Conservation (phyloP, 2,329 filamentous ascomycete species). For the Penicillium sp. region DNA sequence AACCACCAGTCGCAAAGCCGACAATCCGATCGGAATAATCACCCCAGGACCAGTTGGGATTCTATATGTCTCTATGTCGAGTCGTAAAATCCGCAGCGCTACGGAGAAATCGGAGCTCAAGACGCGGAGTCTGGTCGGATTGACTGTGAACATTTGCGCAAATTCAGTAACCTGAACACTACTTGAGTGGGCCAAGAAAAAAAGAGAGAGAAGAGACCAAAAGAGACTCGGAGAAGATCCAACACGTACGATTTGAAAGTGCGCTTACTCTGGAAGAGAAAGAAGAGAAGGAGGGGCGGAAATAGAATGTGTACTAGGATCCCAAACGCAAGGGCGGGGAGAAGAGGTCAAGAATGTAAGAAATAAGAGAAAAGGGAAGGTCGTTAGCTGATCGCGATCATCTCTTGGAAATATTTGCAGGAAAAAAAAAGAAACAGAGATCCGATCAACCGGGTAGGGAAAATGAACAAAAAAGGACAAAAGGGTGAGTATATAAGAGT, state of each 20-base stretch:
- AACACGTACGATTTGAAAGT: conserved; percentile 11
- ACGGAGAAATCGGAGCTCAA: conserved; percentile 16
- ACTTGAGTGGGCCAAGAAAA: conserved; percentile 5
- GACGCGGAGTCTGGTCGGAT: conserved; percentile 15
- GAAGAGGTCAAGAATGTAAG: conserved; percentile 7
- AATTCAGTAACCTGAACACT: conserved; percentile 6
- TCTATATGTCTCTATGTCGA: conserved; percentile 14
- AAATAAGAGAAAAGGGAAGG: conserved; percentile 13
- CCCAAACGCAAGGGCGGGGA: conserved; percentile 19
- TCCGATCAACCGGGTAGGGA: conserved; percentile 7
- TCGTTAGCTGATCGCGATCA: conserved; percentile 22
- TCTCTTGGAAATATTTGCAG: conserved; percentile 12
- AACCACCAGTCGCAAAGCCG: conserved; percentile 22
- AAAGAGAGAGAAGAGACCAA: not conserved
- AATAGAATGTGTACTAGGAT: conserved; percentile 11
- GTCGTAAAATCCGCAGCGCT: conserved; percentile 17
- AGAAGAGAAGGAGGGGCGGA: conserved; percentile 1
- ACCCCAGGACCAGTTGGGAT: conserved; percentile 12
- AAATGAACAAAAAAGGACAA: conserved; percentile 3
- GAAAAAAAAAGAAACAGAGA: conserved; percentile 8
- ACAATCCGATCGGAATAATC: conserved; percentile 21
- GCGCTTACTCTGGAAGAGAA: conserved; percentile 7
- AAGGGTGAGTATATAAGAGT: not conserved
- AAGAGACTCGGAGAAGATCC: not conserved
- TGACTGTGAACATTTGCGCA: conserved; percentile 25